Conservation (phyloP, 495 filamentous ascomycete genomes). For the Viridothelium virens region DNA sequence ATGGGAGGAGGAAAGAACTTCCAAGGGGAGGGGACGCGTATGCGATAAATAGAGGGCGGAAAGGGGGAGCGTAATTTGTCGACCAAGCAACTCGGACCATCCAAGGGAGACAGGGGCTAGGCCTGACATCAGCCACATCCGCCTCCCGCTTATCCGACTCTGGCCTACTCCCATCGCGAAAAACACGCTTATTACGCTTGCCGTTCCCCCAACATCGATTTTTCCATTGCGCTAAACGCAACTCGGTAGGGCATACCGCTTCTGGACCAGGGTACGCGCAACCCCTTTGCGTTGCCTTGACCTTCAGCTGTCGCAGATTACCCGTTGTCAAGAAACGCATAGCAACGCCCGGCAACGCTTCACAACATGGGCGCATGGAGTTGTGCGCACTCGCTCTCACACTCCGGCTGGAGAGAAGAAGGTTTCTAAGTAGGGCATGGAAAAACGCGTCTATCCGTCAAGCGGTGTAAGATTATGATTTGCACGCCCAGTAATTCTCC, state of each 20-base stretch:
- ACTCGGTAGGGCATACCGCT: not conserved
- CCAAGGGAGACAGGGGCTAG: not conserved
- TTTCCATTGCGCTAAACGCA: not conserved
- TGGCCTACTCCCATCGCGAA: not conserved
- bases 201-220: not conserved
- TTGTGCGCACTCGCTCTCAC: not conserved
- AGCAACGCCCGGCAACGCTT: too few relatives aligned
- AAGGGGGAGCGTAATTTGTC: slow-evolving; percentile 2
- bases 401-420: not conserved
- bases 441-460: not conserved
- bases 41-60: not conserved
- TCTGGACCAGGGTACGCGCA: not conserved
- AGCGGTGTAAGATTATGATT: not conserved
- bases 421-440: not conserved
- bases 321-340: too few relatives aligned
- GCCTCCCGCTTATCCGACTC: not conserved
- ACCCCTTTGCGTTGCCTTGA: not conserved
- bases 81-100: slow-evolving; percentile 2
- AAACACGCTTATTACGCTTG: not conserved
- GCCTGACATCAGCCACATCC: not conserved
- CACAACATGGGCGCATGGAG: too few relatives aligned
- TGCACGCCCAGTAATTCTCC: not conserved
- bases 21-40: not conserved
- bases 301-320: too few relatives aligned
- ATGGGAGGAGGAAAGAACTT: not conserved